phyloP scores from a whole-genome alignment of 805 yeast genomes.

The Metschnikowia santaceciliae region DNA sequence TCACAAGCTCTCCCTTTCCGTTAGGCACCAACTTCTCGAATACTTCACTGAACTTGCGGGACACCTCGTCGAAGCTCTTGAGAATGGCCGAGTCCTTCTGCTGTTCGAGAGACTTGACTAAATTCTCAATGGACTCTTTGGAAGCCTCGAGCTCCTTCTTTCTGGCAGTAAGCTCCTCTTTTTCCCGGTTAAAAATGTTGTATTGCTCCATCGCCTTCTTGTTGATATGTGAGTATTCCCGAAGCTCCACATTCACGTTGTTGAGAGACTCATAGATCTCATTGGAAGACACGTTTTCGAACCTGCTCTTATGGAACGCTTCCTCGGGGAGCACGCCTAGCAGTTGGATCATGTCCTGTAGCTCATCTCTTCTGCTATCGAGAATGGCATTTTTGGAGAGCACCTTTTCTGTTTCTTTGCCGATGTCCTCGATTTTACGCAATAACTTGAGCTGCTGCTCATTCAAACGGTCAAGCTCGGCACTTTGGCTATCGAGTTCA shows the following conservation, averaged over 20 bases:
- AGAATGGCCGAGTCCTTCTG: conserved; percentile 82
- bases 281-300: conserved; percentile 45
- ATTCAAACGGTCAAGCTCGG: conserved; percentile 45
- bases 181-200: conserved; percentile 65
- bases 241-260: conserved; percentile 52
- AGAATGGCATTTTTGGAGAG: conserved; percentile 61
- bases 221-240: conserved; percentile 72
- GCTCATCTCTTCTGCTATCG: conserved; percentile 60
- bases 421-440: conserved; percentile 54
- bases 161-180: conserved; percentile 61
- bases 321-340: conserved; percentile 89
- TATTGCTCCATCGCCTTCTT: conserved; percentile 87
- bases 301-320: conserved; percentile 49
- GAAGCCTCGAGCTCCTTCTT: conserved; percentile 68
- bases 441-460: conserved; percentile 53
- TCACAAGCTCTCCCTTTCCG: conserved; percentile 71
- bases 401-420: conserved; percentile 61
- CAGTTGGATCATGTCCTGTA: conserved; percentile 69
- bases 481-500: conserved; percentile 35
- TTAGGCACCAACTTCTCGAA: conserved; percentile 80
- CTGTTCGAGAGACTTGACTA: conserved; percentile 64
- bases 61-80: conserved; percentile 71
- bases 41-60: conserved; percentile 66
- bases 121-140: conserved; percentile 63
- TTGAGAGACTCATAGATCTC: conserved; percentile 52